Percentiles rank a stretch among this genome's conserved stretches.
Conservation (phyloP, 108 stramenopile species). For the Cyclotella sp. region DNA sequence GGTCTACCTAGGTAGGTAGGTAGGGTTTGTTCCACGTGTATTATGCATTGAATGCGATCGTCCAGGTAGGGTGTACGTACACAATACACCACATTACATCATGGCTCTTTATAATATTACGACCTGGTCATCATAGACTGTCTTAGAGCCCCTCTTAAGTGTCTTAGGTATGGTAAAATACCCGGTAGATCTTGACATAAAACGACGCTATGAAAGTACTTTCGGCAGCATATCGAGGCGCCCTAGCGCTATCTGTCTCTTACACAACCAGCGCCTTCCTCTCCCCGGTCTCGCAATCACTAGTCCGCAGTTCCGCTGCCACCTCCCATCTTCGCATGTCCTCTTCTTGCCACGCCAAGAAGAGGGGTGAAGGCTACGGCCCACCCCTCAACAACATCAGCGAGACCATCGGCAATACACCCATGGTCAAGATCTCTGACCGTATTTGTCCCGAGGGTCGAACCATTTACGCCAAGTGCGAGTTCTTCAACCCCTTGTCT, state of each 20-base stretch:
- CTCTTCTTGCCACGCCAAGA: not conserved
- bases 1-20: too few relatives aligned
- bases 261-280: constrained; percentile 8
- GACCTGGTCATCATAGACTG: too few relatives aligned
- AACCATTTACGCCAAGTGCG: constrained; percentile 79
- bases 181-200: too few relatives aligned
- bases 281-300: not conserved
- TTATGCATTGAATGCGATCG: too few relatives aligned
- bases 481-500: constrained; percentile 86
- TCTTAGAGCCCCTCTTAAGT: too few relatives aligned
- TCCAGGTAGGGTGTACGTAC: too few relatives aligned
- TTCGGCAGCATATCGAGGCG: not conserved
- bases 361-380: constrained; percentile 50
- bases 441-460: constrained; percentile 58
- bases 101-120: too few relatives aligned
- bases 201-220: not conserved
- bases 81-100: too few relatives aligned
- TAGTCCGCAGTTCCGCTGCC: not conserved
- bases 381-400: constrained; percentile 55
- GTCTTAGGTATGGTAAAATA: too few relatives aligned
- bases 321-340: not conserved
- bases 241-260: constrained; percentile 2
- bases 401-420: constrained; percentile 70
- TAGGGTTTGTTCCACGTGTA: too few relatives aligned
- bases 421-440: constrained; percentile 62